Base-by-base conservation (phyloP, 345 rosid genomes). In the Euclidium syriacum region DNA sequence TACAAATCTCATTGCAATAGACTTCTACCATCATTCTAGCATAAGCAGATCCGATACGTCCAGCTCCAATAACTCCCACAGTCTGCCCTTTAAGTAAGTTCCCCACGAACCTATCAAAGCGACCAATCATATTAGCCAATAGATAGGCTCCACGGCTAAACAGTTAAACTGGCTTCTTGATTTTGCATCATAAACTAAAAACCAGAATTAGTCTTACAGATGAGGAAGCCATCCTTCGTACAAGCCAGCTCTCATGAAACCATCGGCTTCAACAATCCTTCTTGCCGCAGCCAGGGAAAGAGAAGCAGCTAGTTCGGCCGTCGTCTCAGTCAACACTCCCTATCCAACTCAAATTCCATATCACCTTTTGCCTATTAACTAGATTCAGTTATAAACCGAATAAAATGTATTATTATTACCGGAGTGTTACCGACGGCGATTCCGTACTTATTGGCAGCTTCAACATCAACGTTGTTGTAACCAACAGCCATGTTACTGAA, bases 401-500 rank as follows among this genome's bases (percentile, higher is more conserved):
- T 18, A 24, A 10, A 52, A 2, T 8, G 6, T 58, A 74, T 87
- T 75, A 3, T 10, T 11, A 39, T 63, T 81, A 94, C 96, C 34
- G 95, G 99, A 73, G 96, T 94, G 64, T 94, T 94, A 41, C 99
- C 99, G 43, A 94, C 96, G 34, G 97, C 91, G 71, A 94, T 81
- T 19, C 91, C 87, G 52, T 94, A 81, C 84, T 94, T 94, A 65
- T 75, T 94, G 39, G 99, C 99, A 10, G 95, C 97, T 73, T 75
- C 87, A 25, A 94, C 96, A 73, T 94, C 91, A 10, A 94, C 99
- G 73, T 94, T 94, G 82, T 94, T 87, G 66, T 89, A 94, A 16
- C 99, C 99, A 39, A 94, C 97, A 54, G 99, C 97, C 99, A 94
- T 94, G 86, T 94, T 94, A 48, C 97, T 87, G 47, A 90, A 94